These are phyloP conservation scores for Trichoderma aggressivum DNA, from an alignment of 2,329 filamentous ascomycete genomes.

Conservation along the genomic window DNA sequence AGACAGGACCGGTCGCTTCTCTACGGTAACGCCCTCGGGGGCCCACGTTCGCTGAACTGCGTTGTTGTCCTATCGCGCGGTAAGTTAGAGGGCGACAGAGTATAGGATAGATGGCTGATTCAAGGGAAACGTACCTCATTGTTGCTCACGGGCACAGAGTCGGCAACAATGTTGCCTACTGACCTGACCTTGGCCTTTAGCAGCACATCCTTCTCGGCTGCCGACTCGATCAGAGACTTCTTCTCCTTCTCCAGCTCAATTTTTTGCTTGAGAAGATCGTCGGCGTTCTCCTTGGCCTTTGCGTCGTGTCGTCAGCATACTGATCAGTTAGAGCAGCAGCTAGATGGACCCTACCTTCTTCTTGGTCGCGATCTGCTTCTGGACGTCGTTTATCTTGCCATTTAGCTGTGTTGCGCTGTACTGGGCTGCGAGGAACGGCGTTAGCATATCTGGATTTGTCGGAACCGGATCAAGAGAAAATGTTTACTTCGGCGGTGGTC, in stretches of 20 bases:
- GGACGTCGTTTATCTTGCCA: conserved; percentile 79
- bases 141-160: conserved; percentile 76
- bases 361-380: conserved; percentile 86
- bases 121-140: conserved; percentile 58
- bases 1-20: conserved; percentile 76
- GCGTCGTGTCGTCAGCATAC: not conserved
- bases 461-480: conserved; percentile 23
- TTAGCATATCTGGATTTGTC: not conserved
- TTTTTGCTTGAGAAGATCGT: conserved; percentile 76
- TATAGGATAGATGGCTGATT: not conserved
- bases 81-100: not conserved
- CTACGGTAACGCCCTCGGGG: conserved; percentile 68
- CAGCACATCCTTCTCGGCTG: conserved; percentile 68
- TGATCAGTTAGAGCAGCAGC: no score
- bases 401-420: conserved; percentile 78
- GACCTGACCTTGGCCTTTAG: conserved; percentile 76
- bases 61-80: conserved; percentile 66
- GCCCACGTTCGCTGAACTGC: conserved; percentile 72
- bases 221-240: conserved; percentile 71
- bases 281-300: conserved; percentile 80
- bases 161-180: conserved; percentile 73
- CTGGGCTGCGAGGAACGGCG: conserved; percentile 44
- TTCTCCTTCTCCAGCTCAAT: conserved; percentile 74
- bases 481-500: conserved; percentile 71
- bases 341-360: conserved; percentile 63